A percentile compares a stretch with the other conserved stretches of the same genome.
Evolutionary conservation across 768 basidiomycete species (phyloP).

Genomic region (Hericium coralloides): DNA sequence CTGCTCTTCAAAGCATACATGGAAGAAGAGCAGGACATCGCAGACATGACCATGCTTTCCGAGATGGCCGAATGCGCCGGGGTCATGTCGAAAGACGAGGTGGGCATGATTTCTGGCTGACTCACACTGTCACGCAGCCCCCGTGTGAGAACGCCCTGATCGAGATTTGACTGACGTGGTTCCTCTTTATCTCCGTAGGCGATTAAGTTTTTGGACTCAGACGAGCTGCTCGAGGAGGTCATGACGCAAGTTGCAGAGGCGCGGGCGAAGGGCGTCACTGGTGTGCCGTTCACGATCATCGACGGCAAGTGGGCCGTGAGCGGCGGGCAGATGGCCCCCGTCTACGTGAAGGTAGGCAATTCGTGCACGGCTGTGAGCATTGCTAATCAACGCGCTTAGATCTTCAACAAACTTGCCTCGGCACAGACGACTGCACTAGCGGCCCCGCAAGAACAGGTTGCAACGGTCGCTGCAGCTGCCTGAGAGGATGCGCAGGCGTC

Average conservation of each 20-base stretch:
- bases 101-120: slow-evolving; percentile 23
- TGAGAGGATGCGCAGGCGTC: neutral
- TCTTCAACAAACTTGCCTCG: slow-evolving; percentile 11
- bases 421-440: neutral
- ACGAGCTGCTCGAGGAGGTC: slow-evolving; percentile 59
- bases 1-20: slow-evolving; percentile 60
- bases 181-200: slow-evolving; percentile 32
- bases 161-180: neutral
- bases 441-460: neutral
- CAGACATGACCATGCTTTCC: slow-evolving; percentile 48
- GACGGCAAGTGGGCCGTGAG: slow-evolving; percentile 71
- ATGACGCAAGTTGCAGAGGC: slow-evolving; percentile 53
- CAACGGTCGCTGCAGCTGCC: slow-evolving; percentile 6
- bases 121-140: neutral
- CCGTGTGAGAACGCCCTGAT: neutral
- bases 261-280: slow-evolving; percentile 58
- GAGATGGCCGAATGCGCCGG: slow-evolving; percentile 45
- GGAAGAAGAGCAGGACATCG: slow-evolving; percentile 55
- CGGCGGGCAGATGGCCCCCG: slow-evolving; percentile 65
- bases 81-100: slow-evolving; percentile 54
- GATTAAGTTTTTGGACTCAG: slow-evolving; percentile 51
- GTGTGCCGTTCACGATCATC: slow-evolving; percentile 75
- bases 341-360: slow-evolving; percentile 51
- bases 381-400: slow-evolving; percentile 1
- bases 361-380: neutral